phyloP scores from a whole-genome alignment of 2,329 filamentous ascomycete species.

The Emericellopsis cladophorae region DNA sequence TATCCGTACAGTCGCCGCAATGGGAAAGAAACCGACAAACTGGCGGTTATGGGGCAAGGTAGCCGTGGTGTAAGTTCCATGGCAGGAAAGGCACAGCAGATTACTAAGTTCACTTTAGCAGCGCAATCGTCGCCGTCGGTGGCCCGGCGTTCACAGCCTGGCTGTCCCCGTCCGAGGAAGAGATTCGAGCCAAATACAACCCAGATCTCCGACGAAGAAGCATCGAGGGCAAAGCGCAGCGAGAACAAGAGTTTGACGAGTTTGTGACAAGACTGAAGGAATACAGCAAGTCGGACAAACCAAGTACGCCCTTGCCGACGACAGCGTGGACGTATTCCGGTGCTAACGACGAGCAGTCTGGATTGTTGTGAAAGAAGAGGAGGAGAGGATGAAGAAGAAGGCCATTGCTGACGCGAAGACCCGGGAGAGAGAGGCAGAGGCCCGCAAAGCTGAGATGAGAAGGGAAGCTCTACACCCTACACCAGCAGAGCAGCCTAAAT shows the following conservation, averaged over 20 bases:
- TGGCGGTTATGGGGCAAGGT: slow-evolving; percentile 57
- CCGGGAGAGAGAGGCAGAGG: slow-evolving; percentile 26
- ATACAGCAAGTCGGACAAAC: slow-evolving; percentile 82
- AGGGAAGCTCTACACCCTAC: slow-evolving; percentile 19
- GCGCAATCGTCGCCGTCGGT: slow-evolving; percentile 59
- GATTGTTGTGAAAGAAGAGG: slow-evolving; percentile 36
- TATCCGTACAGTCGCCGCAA: not conserved
- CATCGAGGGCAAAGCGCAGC: slow-evolving; percentile 63
- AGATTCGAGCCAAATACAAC: slow-evolving; percentile 85
- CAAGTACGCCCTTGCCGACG: slow-evolving; percentile 47
- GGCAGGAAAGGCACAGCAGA: not conserved
- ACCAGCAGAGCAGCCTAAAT: not conserved
- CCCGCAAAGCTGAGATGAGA: slow-evolving; percentile 34
- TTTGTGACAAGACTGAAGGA: slow-evolving; percentile 78
- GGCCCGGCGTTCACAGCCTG: slow-evolving; percentile 77
- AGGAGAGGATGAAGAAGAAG: slow-evolving; percentile 25
- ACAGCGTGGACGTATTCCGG: not conserved
- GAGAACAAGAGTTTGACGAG: slow-evolving; percentile 77
- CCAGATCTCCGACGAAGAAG: slow-evolving; percentile 85
- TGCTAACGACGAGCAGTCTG: slow-evolving; percentile 26
- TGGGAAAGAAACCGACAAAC: slow-evolving; percentile 33
- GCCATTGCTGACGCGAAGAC: slow-evolving; percentile 20
- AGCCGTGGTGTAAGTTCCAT: slow-evolving; percentile 45
- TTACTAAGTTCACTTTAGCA: slow-evolving; percentile 34
- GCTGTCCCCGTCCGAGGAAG: slow-evolving; percentile 75